Conservation (phyloP, 192 early-diverging fungal species). For the Linnemannia zychae region DNA sequence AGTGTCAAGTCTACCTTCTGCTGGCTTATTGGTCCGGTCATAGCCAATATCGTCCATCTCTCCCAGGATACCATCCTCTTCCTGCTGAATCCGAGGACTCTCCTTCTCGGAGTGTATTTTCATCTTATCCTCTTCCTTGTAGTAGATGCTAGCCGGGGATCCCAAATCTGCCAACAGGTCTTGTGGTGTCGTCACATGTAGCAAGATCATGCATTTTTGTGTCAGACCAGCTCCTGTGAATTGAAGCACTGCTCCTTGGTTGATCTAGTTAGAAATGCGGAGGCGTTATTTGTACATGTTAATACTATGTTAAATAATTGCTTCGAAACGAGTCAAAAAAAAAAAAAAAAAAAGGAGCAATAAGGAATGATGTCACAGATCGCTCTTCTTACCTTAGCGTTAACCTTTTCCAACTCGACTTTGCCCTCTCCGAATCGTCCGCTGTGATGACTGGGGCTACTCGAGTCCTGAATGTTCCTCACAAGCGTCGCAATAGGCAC, state of each 20-base stretch:
- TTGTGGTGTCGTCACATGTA: conserved; percentile 73
- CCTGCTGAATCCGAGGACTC: conserved; percentile 14
- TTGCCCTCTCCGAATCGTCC: conserved; percentile 55
- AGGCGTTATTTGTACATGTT: neutral
- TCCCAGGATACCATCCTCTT: conserved; percentile 45
- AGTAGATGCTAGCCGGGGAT: conserved; percentile 69
- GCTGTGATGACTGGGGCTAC: conserved; percentile 38
- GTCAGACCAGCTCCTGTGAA: conserved; percentile 48
- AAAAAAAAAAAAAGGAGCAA: conserved; percentile 2
- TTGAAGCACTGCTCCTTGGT: conserved; percentile 55
- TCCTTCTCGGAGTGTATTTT: conserved; percentile 70
- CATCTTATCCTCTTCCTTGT: conserved; percentile 82
- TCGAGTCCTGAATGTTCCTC: conserved; percentile 49
- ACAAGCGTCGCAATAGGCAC: conserved; percentile 52
- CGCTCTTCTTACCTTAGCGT: conserved; percentile 59
- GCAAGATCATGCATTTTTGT: conserved; percentile 49
- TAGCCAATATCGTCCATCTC: conserved; percentile 57
- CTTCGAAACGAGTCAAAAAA: neutral
- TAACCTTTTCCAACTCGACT: conserved; percentile 62
- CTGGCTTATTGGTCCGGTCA: conserved; percentile 16
- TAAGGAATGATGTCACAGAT: neutral
- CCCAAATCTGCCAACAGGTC: conserved; percentile 81
- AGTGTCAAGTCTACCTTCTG: conserved; percentile 18
- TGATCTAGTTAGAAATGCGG: conserved; percentile 39
- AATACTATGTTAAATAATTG: neutral